Percentiles rank a stretch among this genome's conserved stretches.
These are phyloP conservation scores for Termitomyces sp. DNA, from an alignment of 1,284 basidiomycete genomes.

Conservation along the genomic window DNA sequence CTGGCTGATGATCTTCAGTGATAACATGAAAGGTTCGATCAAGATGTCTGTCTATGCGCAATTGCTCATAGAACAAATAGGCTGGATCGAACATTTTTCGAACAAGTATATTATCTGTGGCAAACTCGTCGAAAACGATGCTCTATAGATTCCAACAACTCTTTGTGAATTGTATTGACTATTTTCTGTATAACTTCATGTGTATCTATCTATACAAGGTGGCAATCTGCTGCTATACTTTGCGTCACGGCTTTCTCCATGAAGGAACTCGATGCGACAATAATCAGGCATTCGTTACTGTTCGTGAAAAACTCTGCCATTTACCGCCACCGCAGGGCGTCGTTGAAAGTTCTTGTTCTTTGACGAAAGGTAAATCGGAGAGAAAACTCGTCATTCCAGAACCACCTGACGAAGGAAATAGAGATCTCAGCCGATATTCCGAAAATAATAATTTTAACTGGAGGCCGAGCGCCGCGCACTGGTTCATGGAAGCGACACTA, in stretches of 20 bases:
- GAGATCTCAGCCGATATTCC: no score
- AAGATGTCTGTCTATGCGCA: not conserved
- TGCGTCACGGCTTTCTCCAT: no score
- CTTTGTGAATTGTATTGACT: not conserved
- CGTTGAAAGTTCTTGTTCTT: no score
- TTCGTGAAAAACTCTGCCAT: not conserved
- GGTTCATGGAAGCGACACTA: no score
- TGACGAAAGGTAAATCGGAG: no score
- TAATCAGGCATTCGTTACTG: not conserved
- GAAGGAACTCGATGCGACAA: not conserved
- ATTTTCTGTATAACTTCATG: not conserved
- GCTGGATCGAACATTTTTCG: conserved; percentile 88
- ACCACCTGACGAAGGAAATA: no score
- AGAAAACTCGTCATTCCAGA: no score
- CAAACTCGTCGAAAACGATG: conserved; percentile 72
- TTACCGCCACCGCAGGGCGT: not conserved
- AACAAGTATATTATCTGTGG: conserved; percentile 87
- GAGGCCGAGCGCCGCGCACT: no score
- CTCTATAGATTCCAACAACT: conserved; percentile 24
- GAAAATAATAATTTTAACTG: no score
- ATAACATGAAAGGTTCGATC: conserved; percentile 77
- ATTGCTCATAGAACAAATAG: conserved; percentile 28
- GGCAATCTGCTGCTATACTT: no score
- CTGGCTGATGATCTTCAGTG: conserved; percentile 40
- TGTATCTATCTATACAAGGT: no score